Evolutionary conservation across 2,329 filamentous ascomycete species (phyloP).

Genomic region (Fusarium abutilonis): DNA sequence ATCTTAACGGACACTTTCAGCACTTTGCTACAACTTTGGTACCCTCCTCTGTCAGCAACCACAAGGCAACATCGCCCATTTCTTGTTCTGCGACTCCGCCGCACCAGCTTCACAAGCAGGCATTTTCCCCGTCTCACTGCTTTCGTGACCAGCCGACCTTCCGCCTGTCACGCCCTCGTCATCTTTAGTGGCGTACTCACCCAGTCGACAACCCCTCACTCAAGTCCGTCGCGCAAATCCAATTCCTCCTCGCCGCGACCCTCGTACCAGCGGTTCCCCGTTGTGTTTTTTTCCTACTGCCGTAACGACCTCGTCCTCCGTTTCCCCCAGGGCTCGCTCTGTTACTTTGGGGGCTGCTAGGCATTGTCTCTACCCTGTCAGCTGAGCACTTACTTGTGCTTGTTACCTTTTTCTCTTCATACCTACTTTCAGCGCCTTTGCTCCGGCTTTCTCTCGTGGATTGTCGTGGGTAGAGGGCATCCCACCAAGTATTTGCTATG

Average conservation of each 20-base stretch:
- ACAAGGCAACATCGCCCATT: conserved; percentile 31
- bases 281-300: conserved; percentile 35
- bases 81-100: conserved; percentile 38
- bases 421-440: conserved; percentile 50
- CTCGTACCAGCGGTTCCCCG: conserved; percentile 37
- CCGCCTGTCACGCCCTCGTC: conserved; percentile 42
- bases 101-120: conserved; percentile 37
- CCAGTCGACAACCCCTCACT: conserved; percentile 42
- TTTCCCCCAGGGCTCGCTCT: conserved; percentile 33
- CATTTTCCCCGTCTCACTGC: conserved; percentile 45
- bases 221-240: conserved; percentile 42
- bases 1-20: conserved; percentile 42
- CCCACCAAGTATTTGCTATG: conserved; percentile 54
- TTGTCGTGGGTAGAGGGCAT: conserved; percentile 59
- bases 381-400: conserved; percentile 30
- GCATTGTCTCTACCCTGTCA: conserved; percentile 36
- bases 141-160: conserved; percentile 42
- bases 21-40: conserved; percentile 40
- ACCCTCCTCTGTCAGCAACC: conserved; percentile 42
- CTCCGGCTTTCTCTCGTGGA: conserved; percentile 58
- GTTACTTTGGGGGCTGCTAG: conserved; percentile 37
- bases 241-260: conserved; percentile 45
- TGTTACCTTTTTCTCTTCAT: conserved; percentile 24
- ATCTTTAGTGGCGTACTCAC: conserved; percentile 40
- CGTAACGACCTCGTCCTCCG: conserved; percentile 38